These are phyloP conservation scores for Sporormia fimetaria DNA, from an alignment of 495 filamentous ascomycete species.

Conservation along the genomic window DNA sequence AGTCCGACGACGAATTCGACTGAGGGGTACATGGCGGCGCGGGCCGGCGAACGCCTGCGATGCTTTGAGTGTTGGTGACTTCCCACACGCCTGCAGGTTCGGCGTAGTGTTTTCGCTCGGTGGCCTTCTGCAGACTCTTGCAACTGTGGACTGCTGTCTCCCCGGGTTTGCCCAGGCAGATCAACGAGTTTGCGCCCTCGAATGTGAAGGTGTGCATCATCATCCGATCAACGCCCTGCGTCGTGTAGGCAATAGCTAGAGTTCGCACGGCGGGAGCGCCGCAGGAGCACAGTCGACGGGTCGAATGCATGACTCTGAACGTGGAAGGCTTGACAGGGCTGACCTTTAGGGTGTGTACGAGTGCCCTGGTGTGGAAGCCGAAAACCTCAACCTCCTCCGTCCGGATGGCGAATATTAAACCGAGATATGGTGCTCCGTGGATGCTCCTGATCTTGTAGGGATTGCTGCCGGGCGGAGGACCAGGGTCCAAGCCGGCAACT, in stretches of 20 bases:
- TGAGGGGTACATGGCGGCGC: conserved; percentile 21
- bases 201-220: conserved; percentile 28
- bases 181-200: conserved; percentile 16
- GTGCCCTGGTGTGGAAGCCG: conserved; percentile 37
- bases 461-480: conserved; percentile 22
- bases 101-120: conserved; percentile 29
- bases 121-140: conserved; percentile 28
- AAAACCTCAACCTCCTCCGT: conserved; percentile 42
- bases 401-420: conserved; percentile 41
- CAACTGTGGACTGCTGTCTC: conserved; percentile 23
- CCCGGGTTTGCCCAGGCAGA: conserved; percentile 23
- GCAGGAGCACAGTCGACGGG: conserved; percentile 19
- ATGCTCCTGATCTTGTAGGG: conserved; percentile 27
- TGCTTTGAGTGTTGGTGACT: conserved; percentile 29
- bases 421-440: conserved; percentile 34
- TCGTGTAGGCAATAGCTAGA: conserved; percentile 27
- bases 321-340: conserved; percentile 38
- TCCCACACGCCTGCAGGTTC: conserved; percentile 37
- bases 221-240: conserved; percentile 20
- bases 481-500: conserved; percentile 26
- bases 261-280: conserved; percentile 24
- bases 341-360: conserved; percentile 47
- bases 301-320: conserved; percentile 27
- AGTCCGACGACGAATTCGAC: conserved; percentile 10
- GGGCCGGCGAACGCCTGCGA: conserved; percentile 34